These are phyloP conservation scores for Amanita jacksonii DNA, from an alignment of 768 basidiomycete species.

Conservation along the genomic window DNA sequence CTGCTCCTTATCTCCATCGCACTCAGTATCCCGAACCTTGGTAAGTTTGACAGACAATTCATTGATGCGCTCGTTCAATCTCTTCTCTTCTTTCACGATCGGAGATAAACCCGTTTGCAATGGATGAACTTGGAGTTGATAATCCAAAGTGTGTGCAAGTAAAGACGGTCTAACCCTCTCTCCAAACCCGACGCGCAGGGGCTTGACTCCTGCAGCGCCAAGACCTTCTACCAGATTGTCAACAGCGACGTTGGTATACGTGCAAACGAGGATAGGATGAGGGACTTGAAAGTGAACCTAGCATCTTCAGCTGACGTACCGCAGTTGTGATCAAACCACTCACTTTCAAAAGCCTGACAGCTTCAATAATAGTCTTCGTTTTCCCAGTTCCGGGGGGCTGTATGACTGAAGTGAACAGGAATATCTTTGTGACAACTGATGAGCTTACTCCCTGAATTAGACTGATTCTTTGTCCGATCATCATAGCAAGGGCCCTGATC, in stretches of 20 bases:
- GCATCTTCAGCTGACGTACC: slow-evolving; percentile 1
- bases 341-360: slow-evolving; percentile 72
- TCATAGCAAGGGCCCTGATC: slow-evolving; percentile 71
- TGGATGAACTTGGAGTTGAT: slow-evolving; percentile 53
- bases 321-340: too few relatives aligned
- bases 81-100: slow-evolving; percentile 30
- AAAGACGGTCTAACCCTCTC: slow-evolving; percentile 52
- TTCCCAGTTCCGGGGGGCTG: slow-evolving; percentile 92
- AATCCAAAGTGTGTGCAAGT: slow-evolving; percentile 48
- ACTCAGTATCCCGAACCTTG: slow-evolving; percentile 9
- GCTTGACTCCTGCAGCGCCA: slow-evolving; percentile 47
- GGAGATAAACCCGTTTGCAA: slow-evolving; percentile 34
- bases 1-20: slow-evolving; percentile 7
- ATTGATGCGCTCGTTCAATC: slow-evolving; percentile 12
- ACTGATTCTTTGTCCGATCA: slow-evolving; percentile 72
- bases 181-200: slow-evolving; percentile 66
- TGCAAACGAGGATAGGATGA: slow-evolving; percentile 82
- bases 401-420: slow-evolving; percentile 6
- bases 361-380: slow-evolving; percentile 85
- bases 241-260: slow-evolving; percentile 89
- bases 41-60: slow-evolving; percentile 14
- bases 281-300: slow-evolving; percentile 74
- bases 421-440: not conserved
- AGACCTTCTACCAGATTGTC: slow-evolving; percentile 84
- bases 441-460: slow-evolving; percentile 77